These are phyloP conservation scores for Starmerella khaoyaiensis DNA, from an alignment of 805 yeast genomes.

Conservation along the genomic window DNA sequence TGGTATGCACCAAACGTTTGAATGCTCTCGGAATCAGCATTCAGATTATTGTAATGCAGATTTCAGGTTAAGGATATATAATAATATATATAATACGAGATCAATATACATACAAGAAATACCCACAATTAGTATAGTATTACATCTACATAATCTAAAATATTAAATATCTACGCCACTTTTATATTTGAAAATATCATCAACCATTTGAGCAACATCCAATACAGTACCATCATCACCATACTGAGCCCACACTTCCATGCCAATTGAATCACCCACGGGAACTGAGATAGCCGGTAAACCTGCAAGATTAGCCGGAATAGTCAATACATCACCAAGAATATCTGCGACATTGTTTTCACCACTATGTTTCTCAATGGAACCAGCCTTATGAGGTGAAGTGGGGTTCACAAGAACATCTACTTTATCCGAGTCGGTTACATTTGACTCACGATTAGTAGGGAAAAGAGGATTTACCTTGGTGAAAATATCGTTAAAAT, in stretches of 20 bases:
- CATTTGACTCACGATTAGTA: conserved; percentile 10
- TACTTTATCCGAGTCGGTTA: conserved; percentile 27
- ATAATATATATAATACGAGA: neutral
- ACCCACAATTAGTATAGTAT: neutral
- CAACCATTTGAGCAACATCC: conserved; percentile 27
- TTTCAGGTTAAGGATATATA: neutral
- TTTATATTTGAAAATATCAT: conserved; percentile 10
- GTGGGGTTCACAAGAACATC: conserved; percentile 73
- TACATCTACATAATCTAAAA: neutral
- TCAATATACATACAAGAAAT: neutral
- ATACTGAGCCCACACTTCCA: conserved; percentile 75
- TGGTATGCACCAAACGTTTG: conserved; percentile 6
- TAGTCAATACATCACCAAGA: conserved; percentile 71
- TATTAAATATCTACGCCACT: conserved; percentile 4
- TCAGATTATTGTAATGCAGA: neutral
- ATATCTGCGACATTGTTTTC: conserved; percentile 46
- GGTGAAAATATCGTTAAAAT: conserved; percentile 51
- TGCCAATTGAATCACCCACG: conserved; percentile 31
- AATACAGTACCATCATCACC: conserved; percentile 66
- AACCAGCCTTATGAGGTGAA: conserved; percentile 43
- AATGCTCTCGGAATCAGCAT: neutral
- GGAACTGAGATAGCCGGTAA: conserved; percentile 79
- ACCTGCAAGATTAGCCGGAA: conserved; percentile 87
- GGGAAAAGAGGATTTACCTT: conserved; percentile 24
- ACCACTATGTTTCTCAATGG: conserved; percentile 34